Evolutionary conservation across 2,329 filamentous ascomycete species (phyloP), one percentile per base, ranked within the genome.

Genomic region (Microcyclospora tardicrescens): DNA sequence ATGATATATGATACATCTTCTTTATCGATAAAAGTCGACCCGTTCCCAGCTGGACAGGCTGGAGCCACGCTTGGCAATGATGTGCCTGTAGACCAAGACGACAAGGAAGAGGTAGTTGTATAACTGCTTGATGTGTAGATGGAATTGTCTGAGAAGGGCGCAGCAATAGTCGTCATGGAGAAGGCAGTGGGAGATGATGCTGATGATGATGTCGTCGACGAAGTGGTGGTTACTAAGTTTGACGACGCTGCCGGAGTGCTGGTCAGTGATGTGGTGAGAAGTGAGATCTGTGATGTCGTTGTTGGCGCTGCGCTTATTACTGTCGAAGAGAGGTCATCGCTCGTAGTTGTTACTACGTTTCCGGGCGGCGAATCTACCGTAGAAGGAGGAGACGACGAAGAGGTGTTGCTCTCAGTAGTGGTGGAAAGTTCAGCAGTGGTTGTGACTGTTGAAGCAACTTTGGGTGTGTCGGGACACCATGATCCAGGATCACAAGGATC

Each of bases 1-100:
- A 57, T 50, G n/a, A 41, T 38, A 34, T 57, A 57, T 3, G 42
- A 32, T 8, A 54, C 47, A 6, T 47, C 43, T 11, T 42, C 40
- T n/a, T 39, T 41, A 38, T 57, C 54, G 10, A 41, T 43, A 35
- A 46, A 55, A 1, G 40, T 36, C 6, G 47, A 46, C 30, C 43
- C 36, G 39, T 52, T 54, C 6, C 43, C 50, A 2, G 15, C 42
- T 0, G 54, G 54, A 37, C 54, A 57, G 1, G 44, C 44, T 2
- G 51, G 46, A 5, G 47, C 43, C 16, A 15, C 30, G 14, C 4
- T 32, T 32, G 30, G 4, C 8, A 8, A 4, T 8, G 35, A 38
- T 6, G 36, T 37, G 5, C 28, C 32, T n/a, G 24, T 15, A 13
- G 42, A 35, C 5, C 32, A 27, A 2, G 29, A 28, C 13, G 40